A percentile compares a stretch with the other conserved stretches of the same genome.
Conservation (phyloP, 2,329 filamentous ascomycete genomes). For the Daldinia sp. region DNA sequence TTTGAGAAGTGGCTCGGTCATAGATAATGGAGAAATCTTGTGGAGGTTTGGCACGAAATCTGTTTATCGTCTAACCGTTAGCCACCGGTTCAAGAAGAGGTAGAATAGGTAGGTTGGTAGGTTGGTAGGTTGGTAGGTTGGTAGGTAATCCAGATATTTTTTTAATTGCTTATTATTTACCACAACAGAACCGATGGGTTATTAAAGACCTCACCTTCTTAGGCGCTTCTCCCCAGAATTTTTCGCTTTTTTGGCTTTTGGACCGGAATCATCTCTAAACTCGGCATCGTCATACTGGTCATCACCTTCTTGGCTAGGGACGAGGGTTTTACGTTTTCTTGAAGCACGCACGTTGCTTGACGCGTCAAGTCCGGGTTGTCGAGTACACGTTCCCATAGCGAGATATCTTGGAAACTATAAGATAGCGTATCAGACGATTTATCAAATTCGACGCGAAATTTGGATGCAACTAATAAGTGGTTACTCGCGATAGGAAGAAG, state of each 20-base stretch:
- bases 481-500: background rate
- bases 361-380: background rate
- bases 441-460: no score
- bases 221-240: conserved; percentile 20
- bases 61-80: conserved; percentile 13
- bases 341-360: background rate
- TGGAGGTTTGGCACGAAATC: conserved; percentile 47
- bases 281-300: conserved; percentile 1
- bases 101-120: no score
- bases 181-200: background rate
- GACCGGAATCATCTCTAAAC: background rate
- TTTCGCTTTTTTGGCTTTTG: conserved; percentile 7
- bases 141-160: background rate
- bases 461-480: no score
- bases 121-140: no score
- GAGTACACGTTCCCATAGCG: background rate
- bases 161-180: background rate
- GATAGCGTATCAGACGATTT: no score
- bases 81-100: no score
- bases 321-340: conserved; percentile 20
- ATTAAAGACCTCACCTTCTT: conserved; percentile 6
- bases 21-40: conserved; percentile 50
- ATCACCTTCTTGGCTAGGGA: background rate
- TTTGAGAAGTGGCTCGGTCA: conserved; percentile 52
- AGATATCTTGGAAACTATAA: no score